Percentiles rank a stretch among this genome's conserved stretches.
phyloP scores from a whole-genome alignment of 179 eudicot species.

The Dionaea muscipula region DNA sequence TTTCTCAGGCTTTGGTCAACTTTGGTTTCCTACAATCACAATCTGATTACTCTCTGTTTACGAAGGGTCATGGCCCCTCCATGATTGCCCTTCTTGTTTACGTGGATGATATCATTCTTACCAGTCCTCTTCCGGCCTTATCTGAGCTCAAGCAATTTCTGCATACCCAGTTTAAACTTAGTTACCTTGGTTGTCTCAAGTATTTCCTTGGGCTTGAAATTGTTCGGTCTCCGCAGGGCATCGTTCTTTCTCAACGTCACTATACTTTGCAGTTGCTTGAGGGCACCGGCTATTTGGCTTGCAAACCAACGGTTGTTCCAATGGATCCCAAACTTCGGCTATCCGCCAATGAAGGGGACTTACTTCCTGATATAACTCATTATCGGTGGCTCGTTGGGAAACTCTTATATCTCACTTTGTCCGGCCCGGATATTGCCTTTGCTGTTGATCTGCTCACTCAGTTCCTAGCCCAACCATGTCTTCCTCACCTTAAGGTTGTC shows the following conservation, averaged over 20 bases:
- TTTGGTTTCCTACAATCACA: no score
- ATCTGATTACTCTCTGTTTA: not conserved
- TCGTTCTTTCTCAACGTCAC: not conserved
- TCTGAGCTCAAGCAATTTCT: not conserved
- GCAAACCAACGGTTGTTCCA: not conserved
- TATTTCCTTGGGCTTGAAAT: constrained; percentile 3
- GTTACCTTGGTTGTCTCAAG: not conserved
- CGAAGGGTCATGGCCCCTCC: constrained; percentile 4
- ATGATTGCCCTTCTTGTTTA: constrained; percentile 3
- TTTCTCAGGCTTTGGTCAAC: not conserved
- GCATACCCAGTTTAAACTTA: not conserved
- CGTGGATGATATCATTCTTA: not conserved
- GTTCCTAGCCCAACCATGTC: constrained; percentile 1
- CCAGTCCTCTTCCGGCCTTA: not conserved
- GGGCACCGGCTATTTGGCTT: not conserved
- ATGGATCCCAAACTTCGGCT: not conserved
- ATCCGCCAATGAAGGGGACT: not conserved
- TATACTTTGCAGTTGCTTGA: constrained; percentile 1
- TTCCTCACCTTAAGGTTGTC: not conserved
- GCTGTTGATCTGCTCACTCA: not conserved
- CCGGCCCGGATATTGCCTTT: not conserved
- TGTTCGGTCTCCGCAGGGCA: not conserved
- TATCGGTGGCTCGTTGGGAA: not conserved
- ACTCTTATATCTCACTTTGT: not conserved
- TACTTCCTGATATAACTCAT: not conserved